phyloP scores from a whole-genome alignment of 352 stramenopile species.

The Phytopythium vexans region DNA sequence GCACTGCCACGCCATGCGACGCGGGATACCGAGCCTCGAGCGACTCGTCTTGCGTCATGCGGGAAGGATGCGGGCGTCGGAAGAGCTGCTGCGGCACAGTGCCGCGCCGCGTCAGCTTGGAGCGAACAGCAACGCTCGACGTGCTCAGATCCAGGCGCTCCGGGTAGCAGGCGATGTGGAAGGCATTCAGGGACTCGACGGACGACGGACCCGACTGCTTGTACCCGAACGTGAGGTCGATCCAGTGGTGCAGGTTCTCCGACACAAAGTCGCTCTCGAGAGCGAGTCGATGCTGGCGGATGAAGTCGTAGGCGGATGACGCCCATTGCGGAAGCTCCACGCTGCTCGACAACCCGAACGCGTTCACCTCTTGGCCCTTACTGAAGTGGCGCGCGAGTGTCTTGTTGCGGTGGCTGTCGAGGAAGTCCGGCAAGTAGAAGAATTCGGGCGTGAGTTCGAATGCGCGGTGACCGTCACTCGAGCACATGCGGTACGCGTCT shows the following conservation, averaged over 20 bases:
- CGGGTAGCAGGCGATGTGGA: conserved; percentile 83
- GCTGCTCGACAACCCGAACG: conserved; percentile 61
- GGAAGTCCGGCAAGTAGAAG: conserved; percentile 74
- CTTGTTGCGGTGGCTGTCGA: conserved; percentile 67
- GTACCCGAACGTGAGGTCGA: conserved; percentile 99
- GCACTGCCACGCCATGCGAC: conserved; percentile 63
- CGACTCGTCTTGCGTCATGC: conserved; percentile 77
- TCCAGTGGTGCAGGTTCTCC: conserved; percentile 97
- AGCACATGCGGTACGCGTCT: conserved; percentile 56
- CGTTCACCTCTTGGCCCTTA: conserved; percentile 36
- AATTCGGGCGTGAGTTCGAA: conserved; percentile 82
- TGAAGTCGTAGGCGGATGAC: conserved; percentile 94
- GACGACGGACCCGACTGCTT: conserved; percentile 92
- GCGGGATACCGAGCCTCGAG: conserved; percentile 68
- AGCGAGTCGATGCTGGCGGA: conserved; percentile 93
- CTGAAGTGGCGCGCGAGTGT: conserved; percentile 35
- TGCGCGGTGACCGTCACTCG: conserved; percentile 47
- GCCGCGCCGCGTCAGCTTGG: conserved; percentile 69
- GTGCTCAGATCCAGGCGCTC: conserved; percentile 68
- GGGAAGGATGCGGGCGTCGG: conserved; percentile 60
- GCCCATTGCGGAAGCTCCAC: conserved; percentile 96
- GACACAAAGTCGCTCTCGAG: conserved; percentile 99
- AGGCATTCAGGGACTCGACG: conserved; percentile 91
- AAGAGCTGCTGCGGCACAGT: conserved; percentile 78
- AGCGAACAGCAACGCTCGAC: conserved; percentile 51